Base-by-base conservation (phyloP, 75 land plant species). In the Chamaecyparis obtusa region DNA sequence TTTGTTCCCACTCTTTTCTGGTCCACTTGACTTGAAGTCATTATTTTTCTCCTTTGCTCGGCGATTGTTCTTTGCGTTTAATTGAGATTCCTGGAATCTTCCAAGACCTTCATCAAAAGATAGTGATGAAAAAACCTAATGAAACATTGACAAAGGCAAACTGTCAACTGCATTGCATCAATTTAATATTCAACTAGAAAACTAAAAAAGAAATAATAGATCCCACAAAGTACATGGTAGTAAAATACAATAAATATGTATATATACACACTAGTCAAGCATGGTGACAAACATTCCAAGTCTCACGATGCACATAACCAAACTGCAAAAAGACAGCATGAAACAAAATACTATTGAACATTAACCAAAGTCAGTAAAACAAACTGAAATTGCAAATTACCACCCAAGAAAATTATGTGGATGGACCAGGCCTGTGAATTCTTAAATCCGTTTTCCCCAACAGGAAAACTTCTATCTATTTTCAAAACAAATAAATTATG, bases 41-140 rank as follows among this genome's bases (percentile, higher is more conserved):
- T 85, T 86, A 49, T 84, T 90, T 77, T 87, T 88, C 41, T 72
- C 87, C 60, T 84, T 86, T 71, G 85, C 90, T 86, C 88, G 89
- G 51, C 33, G 37, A 41, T 86, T 90, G 13, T 32, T 82, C 82
- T 89, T 90, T 64, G 89, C 85, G 36, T 89, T 86, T 54, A 64
- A 88, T 32, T 93, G 56, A 67, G 71, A 76, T n/a, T 86, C 41
- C 56, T 86, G 81, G 56, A 91, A 85, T 85, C 87, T 97, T 56
- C 90, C 87, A 81, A 98, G 90, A 89, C 96, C 93, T 37, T 98
- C 99, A 92, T 98, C 95, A 90, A 98, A 98, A 6, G 94, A 88
- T 74, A 98, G 84, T 36, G 90, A 91, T 82, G 93, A 85, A 64
- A 95, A 92, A 51, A 97, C 99, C 99, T 98, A 88, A 84, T 33